phyloP scores from a whole-genome alignment of 1,284 basidiomycete genomes.

The Apiotrichum porosum region DNA sequence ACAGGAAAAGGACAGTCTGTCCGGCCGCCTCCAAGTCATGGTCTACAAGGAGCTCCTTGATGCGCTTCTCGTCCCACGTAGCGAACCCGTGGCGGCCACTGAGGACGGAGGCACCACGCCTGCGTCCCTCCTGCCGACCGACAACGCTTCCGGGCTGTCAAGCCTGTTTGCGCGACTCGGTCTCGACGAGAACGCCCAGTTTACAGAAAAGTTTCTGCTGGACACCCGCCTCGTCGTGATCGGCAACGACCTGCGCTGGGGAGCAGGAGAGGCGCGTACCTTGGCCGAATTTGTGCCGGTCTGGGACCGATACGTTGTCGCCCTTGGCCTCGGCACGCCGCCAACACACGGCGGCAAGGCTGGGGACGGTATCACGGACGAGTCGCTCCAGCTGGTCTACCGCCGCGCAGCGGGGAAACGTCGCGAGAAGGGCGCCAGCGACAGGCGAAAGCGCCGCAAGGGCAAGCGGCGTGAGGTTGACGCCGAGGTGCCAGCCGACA shows the following conservation, averaged over 20 bases:
- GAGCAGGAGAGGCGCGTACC: constrained; percentile 23
- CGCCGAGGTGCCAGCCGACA: no score
- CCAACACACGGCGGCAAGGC: constrained; percentile 4
- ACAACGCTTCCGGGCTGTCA: neutral
- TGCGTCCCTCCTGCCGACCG: neutral
- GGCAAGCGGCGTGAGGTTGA: neutral
- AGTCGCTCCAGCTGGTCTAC: constrained; percentile 46
- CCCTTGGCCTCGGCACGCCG: constrained; percentile 35
- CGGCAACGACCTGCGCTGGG: constrained; percentile 37
- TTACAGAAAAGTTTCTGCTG: constrained; percentile 58
- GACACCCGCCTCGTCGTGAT: constrained; percentile 52
- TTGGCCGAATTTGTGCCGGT: constrained; percentile 33
- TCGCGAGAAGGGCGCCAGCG: constrained; percentile 4
- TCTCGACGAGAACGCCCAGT: constrained; percentile 52
- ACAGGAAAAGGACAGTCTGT: constrained; percentile 57
- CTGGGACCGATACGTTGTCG: constrained; percentile 38
- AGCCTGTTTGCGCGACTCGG: constrained; percentile 54
- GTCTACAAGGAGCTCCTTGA: constrained; percentile 70
- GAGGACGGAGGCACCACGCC: neutral
- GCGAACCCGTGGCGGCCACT: no score
- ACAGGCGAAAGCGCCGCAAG: constrained; percentile 19
- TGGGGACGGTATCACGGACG: constrained; percentile 26
- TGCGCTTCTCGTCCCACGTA: constrained; percentile 28
- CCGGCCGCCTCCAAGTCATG: constrained; percentile 75
- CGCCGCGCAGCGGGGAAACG: constrained; percentile 27